A percentile compares a stretch with the other conserved stretches of the same genome.
Evolutionary conservation across 768 basidiomycete species (phyloP).

Genomic region (Amanita subjunquillea): DNA sequence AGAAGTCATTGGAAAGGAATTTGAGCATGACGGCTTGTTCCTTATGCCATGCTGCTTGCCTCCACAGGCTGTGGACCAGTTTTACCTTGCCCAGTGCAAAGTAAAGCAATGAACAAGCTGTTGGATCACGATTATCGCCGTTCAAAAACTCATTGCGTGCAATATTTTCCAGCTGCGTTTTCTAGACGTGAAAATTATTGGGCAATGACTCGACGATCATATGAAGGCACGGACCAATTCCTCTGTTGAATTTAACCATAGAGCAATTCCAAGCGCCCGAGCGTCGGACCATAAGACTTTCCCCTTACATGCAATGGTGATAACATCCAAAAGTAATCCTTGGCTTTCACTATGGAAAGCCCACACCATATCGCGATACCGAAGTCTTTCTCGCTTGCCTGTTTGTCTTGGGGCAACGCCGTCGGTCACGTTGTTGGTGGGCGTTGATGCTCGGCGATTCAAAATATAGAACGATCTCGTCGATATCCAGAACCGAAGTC

Average conservation of each 20-base stretch:
- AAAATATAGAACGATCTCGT: constrained; percentile 88
- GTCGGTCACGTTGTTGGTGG: constrained; percentile 26
- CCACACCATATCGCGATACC: constrained; percentile 95
- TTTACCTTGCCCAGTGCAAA: constrained; percentile 91
- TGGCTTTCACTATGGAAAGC: constrained; percentile 95
- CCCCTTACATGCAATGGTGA: constrained; percentile 60
- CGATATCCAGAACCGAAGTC: constrained; percentile 85
- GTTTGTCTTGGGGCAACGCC: constrained; percentile 30
- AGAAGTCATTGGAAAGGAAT: constrained; percentile 88
- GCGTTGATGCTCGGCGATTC: constrained; percentile 43
- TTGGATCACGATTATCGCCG: constrained; percentile 82
- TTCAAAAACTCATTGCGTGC: constrained; percentile 91
- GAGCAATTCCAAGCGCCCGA: constrained; percentile 70
- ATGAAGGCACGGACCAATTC: constrained; percentile 42
- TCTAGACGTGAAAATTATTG: constrained; percentile 30
- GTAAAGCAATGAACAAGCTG: constrained; percentile 82
- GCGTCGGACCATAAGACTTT: constrained; percentile 92
- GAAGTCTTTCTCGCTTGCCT: constrained; percentile 64
- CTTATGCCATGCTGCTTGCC: constrained; percentile 88
- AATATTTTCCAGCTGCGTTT: constrained; percentile 72
- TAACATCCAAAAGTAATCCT: constrained; percentile 65
- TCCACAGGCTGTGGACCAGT: constrained; percentile 91
- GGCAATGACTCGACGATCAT: background rate
- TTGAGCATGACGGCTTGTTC: constrained; percentile 87
- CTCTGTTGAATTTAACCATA: constrained; percentile 81